phyloP scores from a whole-genome alignment of 768 basidiomycete genomes.

The Boletus subcaerulescens region DNA sequence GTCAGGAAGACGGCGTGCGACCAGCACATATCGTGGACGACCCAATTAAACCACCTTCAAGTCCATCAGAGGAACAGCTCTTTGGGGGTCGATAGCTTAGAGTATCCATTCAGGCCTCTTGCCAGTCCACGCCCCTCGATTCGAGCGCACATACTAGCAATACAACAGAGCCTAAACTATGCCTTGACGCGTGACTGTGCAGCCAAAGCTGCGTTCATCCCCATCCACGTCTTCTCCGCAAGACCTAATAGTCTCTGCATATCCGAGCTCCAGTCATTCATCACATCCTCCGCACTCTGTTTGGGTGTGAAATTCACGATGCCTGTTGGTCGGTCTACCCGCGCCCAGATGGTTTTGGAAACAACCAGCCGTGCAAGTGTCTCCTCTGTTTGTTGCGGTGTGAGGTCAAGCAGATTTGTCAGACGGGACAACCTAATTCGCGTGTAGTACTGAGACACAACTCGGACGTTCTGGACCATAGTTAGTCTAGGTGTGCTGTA shows the following conservation, averaged over 20 bases:
- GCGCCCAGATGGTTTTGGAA: constrained; percentile 89
- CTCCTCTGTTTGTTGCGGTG: constrained; percentile 78
- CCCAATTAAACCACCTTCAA: constrained; percentile 12
- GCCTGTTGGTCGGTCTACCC: constrained; percentile 88
- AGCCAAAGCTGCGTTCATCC: constrained; percentile 86
- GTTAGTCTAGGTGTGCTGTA: neutral
- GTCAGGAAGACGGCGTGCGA: constrained; percentile 69
- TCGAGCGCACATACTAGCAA: constrained; percentile 10
- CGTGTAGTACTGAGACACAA: constrained; percentile 92
- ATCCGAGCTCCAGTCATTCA: constrained; percentile 98
- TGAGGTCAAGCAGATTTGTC: constrained; percentile 83
- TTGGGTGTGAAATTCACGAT: constrained; percentile 85
- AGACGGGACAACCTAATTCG: constrained; percentile 84
- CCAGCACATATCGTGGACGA: constrained; percentile 63
- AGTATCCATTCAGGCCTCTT: neutral
- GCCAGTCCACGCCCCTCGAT: neutral
- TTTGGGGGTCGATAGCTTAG: constrained; percentile 17
- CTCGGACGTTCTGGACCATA: constrained; percentile 80
- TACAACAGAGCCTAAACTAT: constrained; percentile 25
- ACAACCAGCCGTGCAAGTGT: constrained; percentile 88
- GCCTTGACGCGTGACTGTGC: constrained; percentile 65
- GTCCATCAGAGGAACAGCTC: constrained; percentile 25
- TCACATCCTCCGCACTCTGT: constrained; percentile 83
- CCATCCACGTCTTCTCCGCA: constrained; percentile 99
- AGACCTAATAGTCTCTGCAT: constrained; percentile 88